phyloP scores from a whole-genome alignment of 75 land plant genomes.

The Cupressus sempervirens region DNA sequence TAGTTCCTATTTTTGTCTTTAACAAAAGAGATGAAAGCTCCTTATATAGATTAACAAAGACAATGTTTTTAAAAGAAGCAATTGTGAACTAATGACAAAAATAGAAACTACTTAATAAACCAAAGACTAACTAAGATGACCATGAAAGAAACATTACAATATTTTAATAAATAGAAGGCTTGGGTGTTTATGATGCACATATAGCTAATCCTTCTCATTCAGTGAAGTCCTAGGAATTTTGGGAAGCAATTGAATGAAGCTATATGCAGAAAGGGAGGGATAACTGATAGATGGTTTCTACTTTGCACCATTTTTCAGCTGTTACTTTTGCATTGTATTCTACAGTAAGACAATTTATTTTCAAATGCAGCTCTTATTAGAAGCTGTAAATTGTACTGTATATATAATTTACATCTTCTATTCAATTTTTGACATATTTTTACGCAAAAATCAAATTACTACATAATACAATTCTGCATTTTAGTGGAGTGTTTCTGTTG shows the following conservation, averaged over 20 bases:
- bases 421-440: not conserved
- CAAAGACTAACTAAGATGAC: too few species aligned
- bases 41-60: too few species aligned
- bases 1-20: too few species aligned
- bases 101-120: too few species aligned
- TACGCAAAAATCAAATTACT: not conserved
- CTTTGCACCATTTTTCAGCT: constrained; percentile 3
- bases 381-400: not conserved
- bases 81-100: too few species aligned
- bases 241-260: constrained; percentile 9
- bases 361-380: not conserved
- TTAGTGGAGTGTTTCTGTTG: not conserved
- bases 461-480: not conserved
- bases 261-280: constrained; percentile 4
- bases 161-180: not conserved
- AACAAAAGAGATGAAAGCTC: too few species aligned
- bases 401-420: not conserved
- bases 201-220: constrained; percentile 8
- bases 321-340: not conserved
- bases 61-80: too few species aligned
- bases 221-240: constrained; percentile 11
- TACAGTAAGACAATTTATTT: not conserved
- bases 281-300: not conserved
- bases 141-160: too few species aligned
- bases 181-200: constrained; percentile 13